A percentile compares a stretch with the other conserved stretches of the same genome.
Evolutionary conservation across 352 stramenopile genomes (phyloP).

Genomic region (Phytopythium oedochilum): DNA sequence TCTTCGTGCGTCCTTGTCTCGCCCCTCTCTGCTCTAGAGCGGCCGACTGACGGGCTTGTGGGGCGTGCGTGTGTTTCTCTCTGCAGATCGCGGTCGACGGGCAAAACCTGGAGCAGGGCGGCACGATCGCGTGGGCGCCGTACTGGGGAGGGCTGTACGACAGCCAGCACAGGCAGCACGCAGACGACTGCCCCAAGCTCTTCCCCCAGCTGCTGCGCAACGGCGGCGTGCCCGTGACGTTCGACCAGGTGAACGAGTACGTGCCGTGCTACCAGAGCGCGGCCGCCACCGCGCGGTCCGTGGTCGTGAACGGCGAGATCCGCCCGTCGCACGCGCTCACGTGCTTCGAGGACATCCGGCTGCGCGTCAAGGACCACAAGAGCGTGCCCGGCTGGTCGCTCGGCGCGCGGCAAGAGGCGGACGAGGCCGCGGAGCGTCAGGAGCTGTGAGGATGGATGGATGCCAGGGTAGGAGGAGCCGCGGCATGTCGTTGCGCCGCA

Average conservation of each 20-base stretch:
- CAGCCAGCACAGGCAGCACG: constrained; percentile 34
- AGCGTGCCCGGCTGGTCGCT: constrained; percentile 81
- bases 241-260: constrained; percentile 70
- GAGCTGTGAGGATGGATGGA: background rate
- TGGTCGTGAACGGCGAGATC: constrained; percentile 26
- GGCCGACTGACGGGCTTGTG: background rate
- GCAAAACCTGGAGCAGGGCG: constrained; percentile 73
- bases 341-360: constrained; percentile 68
- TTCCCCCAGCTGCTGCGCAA: constrained; percentile 59
- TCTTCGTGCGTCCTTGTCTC: constrained; percentile 49
- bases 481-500: too few relatives aligned
- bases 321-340: constrained; percentile 32
- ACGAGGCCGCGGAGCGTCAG: background rate
- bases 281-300: constrained; percentile 23
- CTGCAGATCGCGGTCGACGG: constrained; percentile 71
- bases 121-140: constrained; percentile 58
- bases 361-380: constrained; percentile 83
- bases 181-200: constrained; percentile 34
- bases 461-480: too few relatives aligned
- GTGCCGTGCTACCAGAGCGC: constrained; percentile 61
- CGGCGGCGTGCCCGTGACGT: constrained; percentile 64
- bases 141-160: constrained; percentile 51
- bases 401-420: background rate
- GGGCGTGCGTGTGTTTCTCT: background rate
- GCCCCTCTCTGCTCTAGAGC: background rate